These are phyloP conservation scores for Penicillium manginii DNA, from an alignment of 495 filamentous ascomycete species.

Conservation along the genomic window DNA sequence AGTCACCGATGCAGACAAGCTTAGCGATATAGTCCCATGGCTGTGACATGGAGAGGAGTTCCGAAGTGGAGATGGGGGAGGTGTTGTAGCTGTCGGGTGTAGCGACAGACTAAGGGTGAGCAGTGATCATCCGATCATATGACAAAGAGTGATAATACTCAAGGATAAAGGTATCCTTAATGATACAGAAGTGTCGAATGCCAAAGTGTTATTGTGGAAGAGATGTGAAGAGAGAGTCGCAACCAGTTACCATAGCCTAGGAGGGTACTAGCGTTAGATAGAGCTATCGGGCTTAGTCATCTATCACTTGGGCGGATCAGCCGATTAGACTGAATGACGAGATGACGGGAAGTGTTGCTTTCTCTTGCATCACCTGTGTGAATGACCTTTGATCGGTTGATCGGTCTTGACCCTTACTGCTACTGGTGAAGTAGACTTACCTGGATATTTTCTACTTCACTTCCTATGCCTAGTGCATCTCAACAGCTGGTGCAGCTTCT, in stretches of 20 bases:
- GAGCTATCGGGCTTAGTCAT: slow-evolving; percentile 41
- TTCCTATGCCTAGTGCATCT: slow-evolving; percentile 2
- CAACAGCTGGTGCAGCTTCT: slow-evolving; percentile 4
- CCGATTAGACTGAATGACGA: neutral
- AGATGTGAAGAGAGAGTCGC: neutral
- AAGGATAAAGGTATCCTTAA: too few species aligned
- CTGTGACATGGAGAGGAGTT: slow-evolving; percentile 62
- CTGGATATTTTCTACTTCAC: neutral
- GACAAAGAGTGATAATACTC: neutral
- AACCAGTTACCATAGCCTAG: neutral
- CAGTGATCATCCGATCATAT: slow-evolving; percentile 15
- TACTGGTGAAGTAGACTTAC: too few species aligned
- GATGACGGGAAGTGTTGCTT: slow-evolving; percentile 35
- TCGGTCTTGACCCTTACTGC: too few species aligned
- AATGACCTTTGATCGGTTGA: too few species aligned
- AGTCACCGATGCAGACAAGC: slow-evolving; percentile 96
- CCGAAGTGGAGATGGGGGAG: too few species aligned
- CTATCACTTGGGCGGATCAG: slow-evolving; percentile 37
- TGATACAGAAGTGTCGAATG: too few species aligned
- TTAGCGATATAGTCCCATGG: slow-evolving; percentile 99
- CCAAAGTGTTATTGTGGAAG: neutral
- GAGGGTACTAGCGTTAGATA: neutral
- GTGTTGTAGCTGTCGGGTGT: slow-evolving; percentile 6
- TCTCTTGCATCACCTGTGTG: slow-evolving; percentile 30
- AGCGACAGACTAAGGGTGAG: slow-evolving; percentile 10